Evolutionary conservation across 495 filamentous ascomycete species (phyloP), one percentile per base, ranked within the genome.

Genomic region (Usnea hakonensis): DNA sequence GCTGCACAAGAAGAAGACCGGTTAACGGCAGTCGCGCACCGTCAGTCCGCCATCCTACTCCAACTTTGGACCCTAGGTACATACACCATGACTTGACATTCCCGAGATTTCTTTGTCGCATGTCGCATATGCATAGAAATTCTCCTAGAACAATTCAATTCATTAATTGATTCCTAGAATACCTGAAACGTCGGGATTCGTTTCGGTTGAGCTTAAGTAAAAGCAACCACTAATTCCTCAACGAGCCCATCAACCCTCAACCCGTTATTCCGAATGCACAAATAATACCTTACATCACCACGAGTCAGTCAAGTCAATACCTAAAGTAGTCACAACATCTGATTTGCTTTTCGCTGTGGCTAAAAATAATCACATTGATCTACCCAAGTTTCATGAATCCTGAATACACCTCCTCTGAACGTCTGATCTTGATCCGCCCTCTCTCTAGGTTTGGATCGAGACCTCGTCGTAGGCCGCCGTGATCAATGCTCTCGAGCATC

Each of bases 51-150:
- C 52, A 60, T 38, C 41, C 37, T 40, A 23, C 56, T 21, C 48
- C 38, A 58, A n/a, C 28, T 32, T 48, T 48, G n/a, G n/a, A n/a
- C n/a, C n/a, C n/a, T n/a, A n/a, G n/a, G n/a, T n/a, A n/a, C n/a
- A n/a, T n/a, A n/a, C 53, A 38, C 38, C 36, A 35, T 11, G 14
- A 21, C 16, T 38, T 54, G 50, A 61, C 57, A 58, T 8, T 56
- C 52, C 50, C 53, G 46, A 65, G 60, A 63, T 63, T 36, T 61
- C 55, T 48, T n/a, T 14, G 56, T 60, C 64, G 64, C 64, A 58
- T 66, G 54, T 66, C 64, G 64, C 64, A 38, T 66, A 53, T 66
- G 59, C 9, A 35, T n/a, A n/a, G n/a, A 28, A 63, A 63, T 55
- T 63, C 64, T 66, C 64, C 64, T 62, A 58, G 21, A 33, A 41